Evolutionary conservation across 805 yeast genomes (phyloP).

Genomic region (Metschnikowia lochheadii): DNA sequence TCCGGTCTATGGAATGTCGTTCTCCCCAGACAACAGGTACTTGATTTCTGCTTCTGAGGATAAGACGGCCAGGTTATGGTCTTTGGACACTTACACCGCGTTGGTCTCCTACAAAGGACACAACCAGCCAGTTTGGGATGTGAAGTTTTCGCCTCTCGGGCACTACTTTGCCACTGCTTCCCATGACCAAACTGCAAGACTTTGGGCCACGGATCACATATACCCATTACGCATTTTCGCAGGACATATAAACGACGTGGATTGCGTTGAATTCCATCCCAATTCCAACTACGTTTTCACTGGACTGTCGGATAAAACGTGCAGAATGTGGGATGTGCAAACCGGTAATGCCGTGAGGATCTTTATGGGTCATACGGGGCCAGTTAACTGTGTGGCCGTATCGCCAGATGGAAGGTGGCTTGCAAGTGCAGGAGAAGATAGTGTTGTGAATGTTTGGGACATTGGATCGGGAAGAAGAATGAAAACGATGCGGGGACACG

Average conservation of each 20-base stretch:
- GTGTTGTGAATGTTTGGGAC: conserved; percentile 88
- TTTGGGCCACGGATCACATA: conserved; percentile 98
- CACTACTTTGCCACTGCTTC: conserved; percentile 98
- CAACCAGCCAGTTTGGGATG: conserved; percentile 97
- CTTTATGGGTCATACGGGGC: conserved; percentile 89
- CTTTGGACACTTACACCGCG: conserved; percentile 83
- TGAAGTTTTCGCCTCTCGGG: conserved; percentile 88
- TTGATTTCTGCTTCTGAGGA: conserved; percentile 85
- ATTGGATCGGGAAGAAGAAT: conserved; percentile 84
- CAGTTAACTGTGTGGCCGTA: conserved; percentile 79
- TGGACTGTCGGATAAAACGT: conserved; percentile 92
- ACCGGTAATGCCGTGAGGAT: conserved; percentile 87
- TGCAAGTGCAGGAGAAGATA: conserved; percentile 93
- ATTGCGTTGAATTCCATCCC: conserved; percentile 92
- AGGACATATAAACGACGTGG: conserved; percentile 96
- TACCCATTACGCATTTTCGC: conserved; percentile 95
- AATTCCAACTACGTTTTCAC: conserved; percentile 92
- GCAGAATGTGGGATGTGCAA: conserved; percentile 96
- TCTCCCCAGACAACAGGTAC: conserved; percentile 85
- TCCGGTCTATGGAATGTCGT: conserved; percentile 84
- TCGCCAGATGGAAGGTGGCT: conserved; percentile 97
- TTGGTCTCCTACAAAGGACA: conserved; percentile 95
- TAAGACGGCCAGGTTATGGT: conserved; percentile 89
- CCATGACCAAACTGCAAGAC: conserved; percentile 94
- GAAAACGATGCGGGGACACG: conserved; percentile 94